A percentile compares a stretch with the other conserved stretches of the same genome.
These are phyloP conservation scores for Epichloe baconii DNA, from an alignment of 2,329 filamentous ascomycete species.

Conservation along the genomic window DNA sequence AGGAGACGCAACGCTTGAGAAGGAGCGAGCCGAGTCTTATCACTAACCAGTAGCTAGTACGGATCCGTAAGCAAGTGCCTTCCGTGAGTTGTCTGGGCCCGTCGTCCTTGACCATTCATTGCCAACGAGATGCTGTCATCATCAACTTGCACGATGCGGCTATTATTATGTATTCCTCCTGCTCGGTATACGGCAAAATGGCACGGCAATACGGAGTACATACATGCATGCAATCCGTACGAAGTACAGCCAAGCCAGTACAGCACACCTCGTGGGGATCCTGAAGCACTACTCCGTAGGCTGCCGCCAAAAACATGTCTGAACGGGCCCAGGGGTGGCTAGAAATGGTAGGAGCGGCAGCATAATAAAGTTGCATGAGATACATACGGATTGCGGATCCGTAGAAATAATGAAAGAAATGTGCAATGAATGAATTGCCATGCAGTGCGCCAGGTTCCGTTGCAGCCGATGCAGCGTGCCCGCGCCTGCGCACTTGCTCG, in stretches of 20 bases:
- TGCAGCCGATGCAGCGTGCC: too few species aligned
- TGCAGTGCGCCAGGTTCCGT: too few species aligned
- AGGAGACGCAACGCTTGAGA: neutral
- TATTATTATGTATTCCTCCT: neutral
- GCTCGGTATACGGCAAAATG: neutral
- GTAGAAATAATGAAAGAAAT: too few species aligned
- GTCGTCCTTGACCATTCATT: too few species aligned
- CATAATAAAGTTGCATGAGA: too few species aligned
- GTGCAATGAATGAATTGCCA: too few species aligned
- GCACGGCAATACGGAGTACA: neutral
- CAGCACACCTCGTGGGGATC: neutral
- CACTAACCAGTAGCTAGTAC: neutral
- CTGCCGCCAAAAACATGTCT: slow-evolving; percentile 5
- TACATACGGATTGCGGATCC: too few species aligned
- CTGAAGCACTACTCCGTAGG: slow-evolving; percentile 11
- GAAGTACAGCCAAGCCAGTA: neutral
- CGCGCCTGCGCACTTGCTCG: too few species aligned
- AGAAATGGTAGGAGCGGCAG: slow-evolving; percentile 3
- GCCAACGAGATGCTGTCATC: neutral
- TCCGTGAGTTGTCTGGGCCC: neutral
- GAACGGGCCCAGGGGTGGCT: slow-evolving; percentile 3
- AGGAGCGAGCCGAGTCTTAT: neutral
- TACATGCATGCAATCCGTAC: neutral
- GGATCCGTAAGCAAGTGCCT: neutral
- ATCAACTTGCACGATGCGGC: neutral